Base-by-base conservation (phyloP, 306 rosid genomes). In the Hippophae gyantsensis region DNA sequence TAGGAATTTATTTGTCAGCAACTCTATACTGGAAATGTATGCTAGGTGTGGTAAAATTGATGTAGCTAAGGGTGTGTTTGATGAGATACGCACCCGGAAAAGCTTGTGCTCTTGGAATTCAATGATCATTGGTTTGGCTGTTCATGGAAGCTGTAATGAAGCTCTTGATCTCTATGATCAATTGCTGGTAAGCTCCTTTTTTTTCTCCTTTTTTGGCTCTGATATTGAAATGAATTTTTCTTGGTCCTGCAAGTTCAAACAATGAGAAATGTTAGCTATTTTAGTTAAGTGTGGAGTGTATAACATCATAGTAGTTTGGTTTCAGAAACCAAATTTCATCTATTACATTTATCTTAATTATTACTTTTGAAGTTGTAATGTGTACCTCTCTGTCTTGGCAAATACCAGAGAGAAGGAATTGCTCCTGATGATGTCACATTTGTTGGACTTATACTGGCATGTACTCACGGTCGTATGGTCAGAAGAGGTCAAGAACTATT, bases 61-160 rank as follows among this genome's bases (percentile, higher is more conserved):
- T 60, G 64, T 69, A 57, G 95, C 92, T 69, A 57, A 71, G 75
- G 67, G 27, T 26, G 75, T 82, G 61, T 87, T 87, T 71, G 43
- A 74, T 68, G 92, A 82, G 83, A 87, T 87, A 65, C 85, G 92
- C 6, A 64, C 55, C 25, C 56, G 60, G 54, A 76, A 76, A 76
- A 82, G 71, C 59, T 48, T 75, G 71, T 87, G 92, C 69, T 79
- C 92, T 47, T 87, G 92, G 83, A 84, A 87, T 75, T 71, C 89
- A 54, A 87, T 84, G 84, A 78, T 84, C 72, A 79, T 75, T 78
- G 92, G 92, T 72, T 81, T 86, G 76, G 95, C 95, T 61, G 74
- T 84, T 60, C 90, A 86, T 65, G 95, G 95, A 71, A 62, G 67
- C 67, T 79, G 83, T 56, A 48, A 58, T 25, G 71, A 63, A 57